Evolutionary conservation across 257 asterid species (phyloP).

Genomic region (Salvia miltiorrhiza): DNA sequence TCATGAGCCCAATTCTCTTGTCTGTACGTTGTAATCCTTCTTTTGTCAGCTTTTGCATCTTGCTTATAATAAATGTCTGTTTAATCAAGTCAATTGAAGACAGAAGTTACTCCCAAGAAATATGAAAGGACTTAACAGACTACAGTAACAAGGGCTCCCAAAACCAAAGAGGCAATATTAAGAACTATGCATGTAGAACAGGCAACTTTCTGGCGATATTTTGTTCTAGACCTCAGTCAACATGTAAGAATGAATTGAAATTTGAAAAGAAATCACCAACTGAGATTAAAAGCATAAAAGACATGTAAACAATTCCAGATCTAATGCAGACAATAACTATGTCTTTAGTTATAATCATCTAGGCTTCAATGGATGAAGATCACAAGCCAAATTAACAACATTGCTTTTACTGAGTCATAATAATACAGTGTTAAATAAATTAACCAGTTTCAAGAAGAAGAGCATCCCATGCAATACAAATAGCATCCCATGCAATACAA

Average conservation of each 20-base stretch:
- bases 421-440: too few relatives aligned
- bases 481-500: too few relatives aligned
- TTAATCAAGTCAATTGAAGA: conserved; percentile 26
- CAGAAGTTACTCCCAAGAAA: conserved; percentile 15
- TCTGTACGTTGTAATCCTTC: conserved; percentile 91
- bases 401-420: too few relatives aligned
- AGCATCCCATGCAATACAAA: too few relatives aligned
- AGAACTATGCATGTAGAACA: not conserved
- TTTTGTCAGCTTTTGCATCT: conserved; percentile 83
- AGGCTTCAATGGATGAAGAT: too few relatives aligned
- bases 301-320: not conserved
- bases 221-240: not conserved
- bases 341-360: not conserved
- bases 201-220: conserved; percentile 1
- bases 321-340: not conserved
- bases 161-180: not conserved
- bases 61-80: conserved; percentile 83
- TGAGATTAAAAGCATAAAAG: too few relatives aligned
- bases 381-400: too few relatives aligned
- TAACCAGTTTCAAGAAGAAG: too few relatives aligned
- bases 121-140: conserved; percentile 13
- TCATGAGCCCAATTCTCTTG: conserved; percentile 96
- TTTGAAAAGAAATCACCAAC: too few relatives aligned
- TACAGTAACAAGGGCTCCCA: conserved; percentile 1
- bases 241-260: too few relatives aligned